A percentile compares a stretch with the other conserved stretches of the same genome.
These are phyloP conservation scores for Exophiala oligosperma DNA, from an alignment of 2,329 filamentous ascomycete species.

Conservation along the genomic window DNA sequence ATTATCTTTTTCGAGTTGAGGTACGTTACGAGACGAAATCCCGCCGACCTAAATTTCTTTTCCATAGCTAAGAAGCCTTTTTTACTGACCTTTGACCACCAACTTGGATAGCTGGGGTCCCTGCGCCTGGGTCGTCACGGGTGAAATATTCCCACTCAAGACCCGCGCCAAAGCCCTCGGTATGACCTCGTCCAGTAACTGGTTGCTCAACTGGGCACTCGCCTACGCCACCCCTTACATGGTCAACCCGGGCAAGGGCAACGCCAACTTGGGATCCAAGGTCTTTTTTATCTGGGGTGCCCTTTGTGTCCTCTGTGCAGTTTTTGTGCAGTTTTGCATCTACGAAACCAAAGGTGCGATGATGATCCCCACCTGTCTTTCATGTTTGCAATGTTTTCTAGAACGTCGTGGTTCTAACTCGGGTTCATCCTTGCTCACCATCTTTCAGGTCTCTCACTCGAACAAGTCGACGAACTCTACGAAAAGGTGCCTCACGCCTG, in stretches of 20 bases:
- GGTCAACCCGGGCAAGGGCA: slow-evolving; percentile 2
- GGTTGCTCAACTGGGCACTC: slow-evolving; percentile 36
- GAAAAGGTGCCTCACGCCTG: too few species aligned
- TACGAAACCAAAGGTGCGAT: not conserved
- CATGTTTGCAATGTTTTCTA: too few species aligned
- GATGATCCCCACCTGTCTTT: too few species aligned
- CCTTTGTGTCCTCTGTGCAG: not conserved
- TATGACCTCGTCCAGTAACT: slow-evolving; percentile 38
- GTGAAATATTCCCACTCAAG: not conserved
- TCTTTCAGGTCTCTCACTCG: not conserved
- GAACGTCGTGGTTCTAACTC: not conserved
- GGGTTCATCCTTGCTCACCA: not conserved
- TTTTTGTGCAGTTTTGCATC: not conserved
- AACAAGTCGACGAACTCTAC: not conserved
- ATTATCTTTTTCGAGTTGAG: slow-evolving; percentile 75
- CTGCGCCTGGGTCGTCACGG: not conserved
- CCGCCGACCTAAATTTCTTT: too few species aligned
- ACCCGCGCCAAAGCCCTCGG: slow-evolving; percentile 25
- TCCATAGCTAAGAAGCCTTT: slow-evolving; percentile 75
- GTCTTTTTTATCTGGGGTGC: slow-evolving; percentile 65
- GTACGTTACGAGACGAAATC: too few species aligned
- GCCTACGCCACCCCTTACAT: slow-evolving; percentile 33
- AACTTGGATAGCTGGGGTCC: not conserved
- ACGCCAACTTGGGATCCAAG: slow-evolving; percentile 42
- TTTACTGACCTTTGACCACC: slow-evolving; percentile 2